Evolutionary conservation across 495 filamentous ascomycete genomes (phyloP), one percentile per base, ranked within the genome.

Genomic region (Thozetella sp.): DNA sequence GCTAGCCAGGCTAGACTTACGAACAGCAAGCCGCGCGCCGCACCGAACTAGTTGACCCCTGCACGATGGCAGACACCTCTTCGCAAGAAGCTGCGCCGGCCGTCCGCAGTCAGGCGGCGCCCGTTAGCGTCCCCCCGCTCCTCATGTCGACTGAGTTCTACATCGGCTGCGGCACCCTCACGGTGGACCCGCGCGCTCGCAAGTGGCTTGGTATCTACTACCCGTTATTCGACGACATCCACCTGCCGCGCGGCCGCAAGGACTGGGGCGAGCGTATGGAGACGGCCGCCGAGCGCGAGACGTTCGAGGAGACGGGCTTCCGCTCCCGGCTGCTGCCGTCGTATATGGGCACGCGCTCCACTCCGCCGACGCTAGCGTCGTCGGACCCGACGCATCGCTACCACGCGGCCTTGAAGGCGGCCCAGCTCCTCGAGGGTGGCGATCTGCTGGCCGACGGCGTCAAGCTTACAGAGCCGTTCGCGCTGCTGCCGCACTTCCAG

Each of bases 241-340:
- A 71, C 40, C 61, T 74, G 12, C 71, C 72, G 1, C 66, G 68
- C 22, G 72, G 72, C 10, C 64, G 68, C 34, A 73, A 74, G 61
- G 68, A 73, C 56, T 59, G 57, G 24, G 63, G 56, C 26, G 72
- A 74, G 24, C 22, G 60, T 4, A 40, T 72, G 19, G 51, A 61
- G 13, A 52, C 55, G 9, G 54, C 64, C 12, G 71, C 71, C 1
- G 37, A 66, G 17, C 64, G 72, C n/a, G 72, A 74, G 53, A 69
- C 71, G 1, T 59, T 65, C 17, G 72, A 74, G 52, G 72, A 74
- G 61, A 56, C 56, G 2, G 72, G 72, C 6, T 64, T 59, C 19
- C 27, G 23, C n/a, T 62, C 60, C 10, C 50, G 50, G 15, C 61
- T 72, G 15, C 58, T 72, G 19, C 52, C 58, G 2, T 23, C 57